These are phyloP conservation scores for Naegleria gruberi DNA, from an alignment of 208 protist genomes.

Conservation along the genomic window DNA sequence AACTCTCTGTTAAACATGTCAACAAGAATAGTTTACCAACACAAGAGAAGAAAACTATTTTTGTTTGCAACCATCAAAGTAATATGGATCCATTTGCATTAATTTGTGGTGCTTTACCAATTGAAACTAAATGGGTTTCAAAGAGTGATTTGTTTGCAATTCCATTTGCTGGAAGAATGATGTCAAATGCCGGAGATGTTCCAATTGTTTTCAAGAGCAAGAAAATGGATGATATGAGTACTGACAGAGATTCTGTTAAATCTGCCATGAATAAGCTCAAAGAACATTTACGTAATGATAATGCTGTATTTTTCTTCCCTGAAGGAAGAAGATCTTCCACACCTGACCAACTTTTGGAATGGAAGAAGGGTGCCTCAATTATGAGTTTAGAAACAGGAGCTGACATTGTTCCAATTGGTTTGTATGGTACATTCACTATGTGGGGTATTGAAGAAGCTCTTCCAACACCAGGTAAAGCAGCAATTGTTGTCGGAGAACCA, in stretches of 20 bases:
- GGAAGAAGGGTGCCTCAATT: constrained; percentile 66
- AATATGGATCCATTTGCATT: constrained; percentile 47
- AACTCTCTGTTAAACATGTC: background rate
- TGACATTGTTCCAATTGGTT: constrained; percentile 61
- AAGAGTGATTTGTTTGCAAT: constrained; percentile 66
- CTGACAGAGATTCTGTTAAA: constrained; percentile 62
- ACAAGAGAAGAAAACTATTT: background rate
- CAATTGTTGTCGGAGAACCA: background rate
- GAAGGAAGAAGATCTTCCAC: constrained; percentile 62
- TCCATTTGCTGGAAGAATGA: constrained; percentile 64
- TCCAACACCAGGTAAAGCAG: background rate
- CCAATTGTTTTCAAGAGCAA: constrained; percentile 54
- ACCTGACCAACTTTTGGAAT: constrained; percentile 55
- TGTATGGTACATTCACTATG: constrained; percentile 61
- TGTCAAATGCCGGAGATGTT: constrained; percentile 64
- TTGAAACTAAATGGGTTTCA: constrained; percentile 63
- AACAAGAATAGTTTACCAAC: background rate
- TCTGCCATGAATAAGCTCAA: constrained; percentile 56
- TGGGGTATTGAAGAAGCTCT: constrained; percentile 35
- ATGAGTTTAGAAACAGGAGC: constrained; percentile 62
- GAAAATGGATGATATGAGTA: constrained; percentile 58
- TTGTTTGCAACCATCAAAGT: background rate
- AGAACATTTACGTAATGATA: constrained; percentile 27
- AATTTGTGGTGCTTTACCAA: constrained; percentile 53
- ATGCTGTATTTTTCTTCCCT: constrained; percentile 56